Evolutionary conservation across 2,329 filamentous ascomycete genomes (phyloP), one percentile per base, ranked within the genome.

Genomic region (Colletotrichum tropicale): DNA sequence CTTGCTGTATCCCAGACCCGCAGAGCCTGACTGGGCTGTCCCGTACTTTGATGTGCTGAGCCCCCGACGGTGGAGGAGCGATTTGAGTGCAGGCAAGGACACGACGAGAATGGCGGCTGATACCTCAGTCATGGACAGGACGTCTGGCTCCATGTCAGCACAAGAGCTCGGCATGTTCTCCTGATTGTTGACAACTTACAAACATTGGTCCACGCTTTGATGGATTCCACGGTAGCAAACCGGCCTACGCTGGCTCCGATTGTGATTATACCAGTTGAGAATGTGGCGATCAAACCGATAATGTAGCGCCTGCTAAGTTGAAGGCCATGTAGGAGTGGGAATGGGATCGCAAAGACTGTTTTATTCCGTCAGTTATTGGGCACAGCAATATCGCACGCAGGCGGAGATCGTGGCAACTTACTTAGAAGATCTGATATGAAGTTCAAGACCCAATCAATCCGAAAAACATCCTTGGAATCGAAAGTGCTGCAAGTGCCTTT

Each of bases 371-470:
- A 55, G 28, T 8, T 13, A 10, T 5, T 18, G 8, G 2, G 9
- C 24, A 38, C 3, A 26, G 8, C 8, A 43, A 2, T 3, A 1
- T 1, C 7, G 24, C 13, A 34, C 16, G 2, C 3, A 24, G 2
- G 13, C 7, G 6, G 6, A 8, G 8, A 18, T 64, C 55, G 10
- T 15, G 2, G 3, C 0, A 1, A 70, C 77, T 8, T 60, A 80
- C 80, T 81, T 34, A 80, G 32, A 6, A 81, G 55, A 21, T 80
- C 80, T 2, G 80, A 79, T 5, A 70, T 38, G 21, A 82, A 70
- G 56, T 82, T 82, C 80, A 82, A 71, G 1, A 28, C 77, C 81
- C 81, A 82, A 48, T 82, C 81, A 38, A 82, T 81, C 4, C 78
- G 81, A 5, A 81, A 80, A 3, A 82, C 78, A 0, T 64, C 56